Conservation (phyloP, 2,329 filamentous ascomycete species). For the Xylaria polymorpha region DNA sequence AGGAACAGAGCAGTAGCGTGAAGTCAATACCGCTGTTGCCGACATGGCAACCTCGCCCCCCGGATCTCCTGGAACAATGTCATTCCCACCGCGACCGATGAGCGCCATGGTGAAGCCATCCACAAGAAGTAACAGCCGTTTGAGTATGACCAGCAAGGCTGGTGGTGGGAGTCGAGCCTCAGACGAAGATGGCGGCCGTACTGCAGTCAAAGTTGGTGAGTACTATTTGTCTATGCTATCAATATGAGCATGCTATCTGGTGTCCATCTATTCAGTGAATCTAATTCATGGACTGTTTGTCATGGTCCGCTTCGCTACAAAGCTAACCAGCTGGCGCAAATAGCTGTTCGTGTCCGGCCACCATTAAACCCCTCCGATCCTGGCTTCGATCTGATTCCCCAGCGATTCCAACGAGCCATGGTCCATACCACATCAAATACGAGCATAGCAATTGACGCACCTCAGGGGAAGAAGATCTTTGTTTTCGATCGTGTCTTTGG, state of each 20-base stretch:
- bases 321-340: constrained; percentile 27
- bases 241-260: background rate
- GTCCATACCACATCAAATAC: constrained; percentile 89
- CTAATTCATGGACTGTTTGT: background rate
- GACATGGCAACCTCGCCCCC: constrained; percentile 77
- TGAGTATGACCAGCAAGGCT: constrained; percentile 84
- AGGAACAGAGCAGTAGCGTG: constrained; percentile 31
- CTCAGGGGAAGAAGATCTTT: constrained; percentile 93
- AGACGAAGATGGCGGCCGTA: constrained; percentile 84
- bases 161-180: constrained; percentile 82
- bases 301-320: background rate
- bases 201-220: constrained; percentile 96
- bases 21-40: constrained; percentile 42
- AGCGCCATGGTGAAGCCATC: constrained; percentile 83
- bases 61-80: constrained; percentile 67
- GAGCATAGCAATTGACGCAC: constrained; percentile 87
- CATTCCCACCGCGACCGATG: constrained; percentile 72
- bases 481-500: constrained; percentile 96
- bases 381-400: constrained; percentile 93
- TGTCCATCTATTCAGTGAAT: background rate
- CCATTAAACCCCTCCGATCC: constrained; percentile 86
- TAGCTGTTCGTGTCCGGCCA: constrained; percentile 92
- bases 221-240: constrained; percentile 48
- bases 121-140: constrained; percentile 80
- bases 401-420: constrained; percentile 92